Conservation (phyloP, 2,329 filamentous ascomycete species). For the Magnaporthiopsis incrustans region DNA sequence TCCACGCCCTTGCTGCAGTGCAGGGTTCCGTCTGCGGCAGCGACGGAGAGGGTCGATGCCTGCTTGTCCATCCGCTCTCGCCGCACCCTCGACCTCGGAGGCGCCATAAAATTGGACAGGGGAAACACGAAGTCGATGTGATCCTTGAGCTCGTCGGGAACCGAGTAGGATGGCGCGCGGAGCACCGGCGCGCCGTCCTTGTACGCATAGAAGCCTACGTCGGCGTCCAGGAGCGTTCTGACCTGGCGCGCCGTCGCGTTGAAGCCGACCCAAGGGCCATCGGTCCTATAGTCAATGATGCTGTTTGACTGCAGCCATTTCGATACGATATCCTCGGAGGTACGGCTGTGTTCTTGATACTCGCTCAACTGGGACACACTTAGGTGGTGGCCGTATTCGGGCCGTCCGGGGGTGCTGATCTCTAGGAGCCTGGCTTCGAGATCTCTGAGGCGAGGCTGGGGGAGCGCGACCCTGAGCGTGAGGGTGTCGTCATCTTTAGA, state of each 20-base stretch:
- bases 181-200: slow-evolving; percentile 27
- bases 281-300: slow-evolving; percentile 15
- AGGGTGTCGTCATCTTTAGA: slow-evolving; percentile 19
- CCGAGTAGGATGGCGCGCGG: slow-evolving; percentile 34
- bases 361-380: slow-evolving; percentile 25
- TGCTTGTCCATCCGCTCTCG: neutral
- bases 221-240: slow-evolving; percentile 32
- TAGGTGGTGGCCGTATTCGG: slow-evolving; percentile 23
- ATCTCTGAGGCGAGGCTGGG: slow-evolving; percentile 21
- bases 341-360: slow-evolving; percentile 26
- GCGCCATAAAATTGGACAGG: slow-evolving; percentile 40
- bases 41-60: neutral
- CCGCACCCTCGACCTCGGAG: slow-evolving; percentile 21
- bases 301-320: slow-evolving; percentile 33
- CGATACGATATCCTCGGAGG: slow-evolving; percentile 27
- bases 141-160: slow-evolving; percentile 30
- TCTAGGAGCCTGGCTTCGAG: slow-evolving; percentile 20
- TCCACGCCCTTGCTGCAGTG: slow-evolving; percentile 7
- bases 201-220: slow-evolving; percentile 34
- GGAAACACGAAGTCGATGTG: slow-evolving; percentile 40
- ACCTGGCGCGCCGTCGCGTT: slow-evolving; percentile 30
- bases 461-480: slow-evolving; percentile 20
- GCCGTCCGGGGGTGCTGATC: slow-evolving; percentile 15
- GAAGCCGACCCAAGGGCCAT: slow-evolving; percentile 33
- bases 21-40: neutral